Evolutionary conservation across 139 green algal species (phyloP).

Genomic region (Microglena sp.): DNA sequence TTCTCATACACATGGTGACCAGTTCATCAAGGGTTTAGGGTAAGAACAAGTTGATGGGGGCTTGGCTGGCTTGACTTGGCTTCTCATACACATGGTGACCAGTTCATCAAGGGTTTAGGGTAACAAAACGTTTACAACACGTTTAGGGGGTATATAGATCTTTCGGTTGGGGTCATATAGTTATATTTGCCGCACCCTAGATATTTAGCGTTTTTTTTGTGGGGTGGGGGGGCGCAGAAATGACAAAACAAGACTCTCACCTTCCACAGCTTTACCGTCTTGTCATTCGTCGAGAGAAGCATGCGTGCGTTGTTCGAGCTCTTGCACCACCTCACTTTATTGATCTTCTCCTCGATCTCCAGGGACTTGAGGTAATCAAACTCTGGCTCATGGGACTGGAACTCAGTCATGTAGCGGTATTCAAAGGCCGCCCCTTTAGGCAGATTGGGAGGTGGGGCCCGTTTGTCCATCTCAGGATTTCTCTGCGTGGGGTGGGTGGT

Average conservation of each 20-base stretch:
- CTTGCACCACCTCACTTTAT: conserved; percentile 87
- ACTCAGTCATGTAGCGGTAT: conserved; percentile 97
- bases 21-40: not conserved
- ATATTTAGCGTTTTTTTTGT: too few species aligned
- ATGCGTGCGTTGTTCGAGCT: conserved; percentile 49
- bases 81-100: conserved; percentile 71
- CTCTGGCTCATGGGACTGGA: conserved; percentile 97
- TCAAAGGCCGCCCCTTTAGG: conserved; percentile 52
- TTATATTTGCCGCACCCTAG: too few species aligned
- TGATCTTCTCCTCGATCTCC: conserved; percentile 99
- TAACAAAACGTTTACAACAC: too few species aligned
- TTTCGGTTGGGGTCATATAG: too few species aligned
- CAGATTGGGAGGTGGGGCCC: conserved; percentile 10
- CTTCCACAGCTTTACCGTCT: conserved; percentile 99
- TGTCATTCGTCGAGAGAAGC: conserved; percentile 92
- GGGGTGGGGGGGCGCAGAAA: too few species aligned
- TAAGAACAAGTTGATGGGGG: not conserved
- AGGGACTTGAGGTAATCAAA: conserved; percentile 94
- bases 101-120: not conserved
- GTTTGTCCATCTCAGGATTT: conserved; percentile 33
- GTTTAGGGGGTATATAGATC: too few species aligned
- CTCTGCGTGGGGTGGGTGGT: conserved; percentile 18
- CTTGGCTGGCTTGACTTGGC: conserved; percentile 14
- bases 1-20: conserved; percentile 75
- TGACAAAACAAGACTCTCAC: too few species aligned